Conservation (phyloP, 441 rosid genomes). For the Corymbia citriodora region DNA sequence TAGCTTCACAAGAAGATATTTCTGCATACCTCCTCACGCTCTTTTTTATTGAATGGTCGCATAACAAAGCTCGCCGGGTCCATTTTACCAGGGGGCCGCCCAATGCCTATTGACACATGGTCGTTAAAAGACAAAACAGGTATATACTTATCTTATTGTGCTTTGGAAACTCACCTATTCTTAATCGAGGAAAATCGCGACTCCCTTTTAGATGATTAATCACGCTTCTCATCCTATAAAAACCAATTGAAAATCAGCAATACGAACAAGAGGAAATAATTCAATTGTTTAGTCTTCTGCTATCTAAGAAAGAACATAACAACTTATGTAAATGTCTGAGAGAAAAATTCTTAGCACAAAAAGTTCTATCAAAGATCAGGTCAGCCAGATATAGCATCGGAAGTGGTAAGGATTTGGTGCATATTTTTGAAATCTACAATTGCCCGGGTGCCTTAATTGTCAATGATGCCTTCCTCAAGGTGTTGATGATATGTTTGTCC, state of each 20-base stretch:
- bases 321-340: background rate
- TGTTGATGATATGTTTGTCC: background rate
- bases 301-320: background rate
- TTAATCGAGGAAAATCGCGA: slow-evolving; percentile 89
- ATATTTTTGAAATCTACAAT: background rate
- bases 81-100: slow-evolving; percentile 96
- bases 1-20: background rate
- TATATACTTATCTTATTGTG: background rate
- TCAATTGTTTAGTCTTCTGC: background rate
- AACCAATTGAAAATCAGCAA: background rate
- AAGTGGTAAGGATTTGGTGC: background rate
- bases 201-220: slow-evolving; percentile 82
- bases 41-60: slow-evolving; percentile 65
- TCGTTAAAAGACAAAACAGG: background rate
- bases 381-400: background rate
- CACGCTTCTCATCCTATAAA: slow-evolving; percentile 72
- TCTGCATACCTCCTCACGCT: slow-evolving; percentile 59
- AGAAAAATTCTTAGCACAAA: background rate
- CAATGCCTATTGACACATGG: slow-evolving; percentile 47
- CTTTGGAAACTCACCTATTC: slow-evolving; percentile 52
- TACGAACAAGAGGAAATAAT: background rate
- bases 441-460: background rate
- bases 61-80: slow-evolving; percentile 65
- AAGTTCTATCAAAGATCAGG: background rate
- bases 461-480: background rate